Base-by-base conservation (phyloP, 1,139 yeast species). In the Torulaspora globosa region DNA sequence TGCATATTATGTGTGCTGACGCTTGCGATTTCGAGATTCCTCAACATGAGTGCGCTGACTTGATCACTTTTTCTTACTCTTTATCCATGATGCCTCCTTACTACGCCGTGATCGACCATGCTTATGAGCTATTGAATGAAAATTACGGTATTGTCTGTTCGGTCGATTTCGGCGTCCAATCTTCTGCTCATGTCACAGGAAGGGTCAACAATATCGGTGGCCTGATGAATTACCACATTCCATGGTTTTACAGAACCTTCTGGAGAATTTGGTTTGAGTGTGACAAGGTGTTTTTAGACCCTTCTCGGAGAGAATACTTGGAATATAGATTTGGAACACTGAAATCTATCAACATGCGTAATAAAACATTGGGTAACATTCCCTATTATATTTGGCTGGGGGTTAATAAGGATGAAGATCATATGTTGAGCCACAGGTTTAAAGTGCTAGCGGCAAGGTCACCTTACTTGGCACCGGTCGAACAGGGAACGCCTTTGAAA, bases 241-340 rank as follows among this genome's bases (percentile, higher is more conserved):
- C 88, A 32, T 85, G 94, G 94, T 54, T 82, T 46, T 73, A 79
- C 45, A 73, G 95, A 62, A 83, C 86, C 36, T 85, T 85, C 63
- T 85, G 95, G 95, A 75, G 89, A 62, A 71, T 82, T 45, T 85
- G 95, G 95, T 85, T 85, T 66, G 95, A 85, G 66, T 83, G 84
- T 46, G 95, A 85, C 65, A 77, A 82, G 54, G 95, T 85, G 3
- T 83, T 79, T 58, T 73, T 85, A 56, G 95, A 85, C 61, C 81
- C 89, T 32, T 75, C 89, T 5, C 79, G 95, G 68, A 78, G 95
- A 69, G 88, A 83, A 60, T 85, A 84, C 66, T 74, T 85, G 60
- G 95, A 85, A 65, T 84, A 85, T 67, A 76, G 78, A 57, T 84
- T 84, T 59, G 94, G 94, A 36, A 85, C 94, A 19, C 69, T 85